Base-by-base conservation (phyloP, 192 early-diverging fungal genomes). In the Coemansia aciculifera region DNA sequence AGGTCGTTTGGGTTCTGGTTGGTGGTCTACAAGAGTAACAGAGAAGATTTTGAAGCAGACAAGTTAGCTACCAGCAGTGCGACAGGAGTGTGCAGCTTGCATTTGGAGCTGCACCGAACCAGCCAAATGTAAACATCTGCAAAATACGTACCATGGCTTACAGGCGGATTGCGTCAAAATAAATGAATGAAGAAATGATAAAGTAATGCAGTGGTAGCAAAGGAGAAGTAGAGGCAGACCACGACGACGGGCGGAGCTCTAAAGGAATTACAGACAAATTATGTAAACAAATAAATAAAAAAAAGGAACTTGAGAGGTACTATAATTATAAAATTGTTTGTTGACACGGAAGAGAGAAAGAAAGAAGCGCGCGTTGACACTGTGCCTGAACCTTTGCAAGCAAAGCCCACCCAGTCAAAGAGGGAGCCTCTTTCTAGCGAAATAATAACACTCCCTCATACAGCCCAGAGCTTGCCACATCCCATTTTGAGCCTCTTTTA, bases 1-100 rank as follows among this genome's bases (percentile, higher is more conserved):
- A 83, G 77, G 62, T 83, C 81, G 67, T 83, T 83, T 68, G 81
- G 81, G 70, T 83, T 83, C 68, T 74, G 75, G 59, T 60, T 37
- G 59, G 59, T n/a, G 32, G 31, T n/a, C 54, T 56, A 56, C 54
- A 56, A 1, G 3, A 19, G 11, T 24, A 29, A 5, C 27, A 29
- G 17, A 13, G n/a, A 29, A 34, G 1, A 12, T 12, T 32, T 9
- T 48, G 9, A n/a, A 21, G 42, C 42, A 52, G 23, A 10, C 54
- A 15, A 31, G 54, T 31, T 31, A 32, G 27, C 51, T 31, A 31
- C 29, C 8, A 13, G 29, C 3, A 56, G 23, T 5, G 24, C 23
- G 51, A 23, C 10, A 27, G 17, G 15, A 43, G 24, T 9, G 23
- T 52, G 24, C 7, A 10, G 48, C 24, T 3, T 34, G 34, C 3